These are phyloP conservation scores for Penicillium simplicissimum DNA, from an alignment of 495 filamentous ascomycete species.

Conservation along the genomic window DNA sequence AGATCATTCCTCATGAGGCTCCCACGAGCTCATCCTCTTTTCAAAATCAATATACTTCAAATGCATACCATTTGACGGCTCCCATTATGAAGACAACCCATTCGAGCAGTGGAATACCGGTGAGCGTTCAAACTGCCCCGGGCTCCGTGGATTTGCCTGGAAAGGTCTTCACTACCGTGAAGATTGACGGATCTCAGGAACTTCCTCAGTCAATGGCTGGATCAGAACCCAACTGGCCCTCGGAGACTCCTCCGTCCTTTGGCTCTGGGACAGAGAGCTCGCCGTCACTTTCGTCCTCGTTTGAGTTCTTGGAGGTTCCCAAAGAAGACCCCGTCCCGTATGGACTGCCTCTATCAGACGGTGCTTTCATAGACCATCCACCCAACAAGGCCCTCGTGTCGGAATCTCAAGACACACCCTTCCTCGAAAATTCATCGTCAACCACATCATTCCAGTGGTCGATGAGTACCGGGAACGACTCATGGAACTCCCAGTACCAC, in stretches of 20 bases:
- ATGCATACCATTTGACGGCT: neutral
- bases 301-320: neutral
- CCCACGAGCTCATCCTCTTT: neutral
- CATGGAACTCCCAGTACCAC: neutral
- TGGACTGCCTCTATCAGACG: neutral
- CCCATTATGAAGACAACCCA: neutral
- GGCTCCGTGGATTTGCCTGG: neutral
- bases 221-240: neutral
- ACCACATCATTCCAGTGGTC: neutral
- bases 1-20: neutral
- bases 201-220: neutral
- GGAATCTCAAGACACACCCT: neutral
- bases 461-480: neutral
- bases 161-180: neutral
- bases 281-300: constrained; percentile 12
- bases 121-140: no score
- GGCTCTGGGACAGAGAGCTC: constrained; percentile 5
- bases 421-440: neutral
- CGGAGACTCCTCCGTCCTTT: constrained; percentile 10
- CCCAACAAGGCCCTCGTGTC: neutral
- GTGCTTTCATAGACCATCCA: neutral
- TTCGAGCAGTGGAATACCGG: neutral
- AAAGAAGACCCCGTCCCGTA: neutral
- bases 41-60: neutral
- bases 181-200: neutral